A percentile compares a stretch with the other conserved stretches of the same genome.
phyloP scores from a whole-genome alignment of 225 moss, liverwort and hornwort species.

The Sphagnum tenellum region DNA sequence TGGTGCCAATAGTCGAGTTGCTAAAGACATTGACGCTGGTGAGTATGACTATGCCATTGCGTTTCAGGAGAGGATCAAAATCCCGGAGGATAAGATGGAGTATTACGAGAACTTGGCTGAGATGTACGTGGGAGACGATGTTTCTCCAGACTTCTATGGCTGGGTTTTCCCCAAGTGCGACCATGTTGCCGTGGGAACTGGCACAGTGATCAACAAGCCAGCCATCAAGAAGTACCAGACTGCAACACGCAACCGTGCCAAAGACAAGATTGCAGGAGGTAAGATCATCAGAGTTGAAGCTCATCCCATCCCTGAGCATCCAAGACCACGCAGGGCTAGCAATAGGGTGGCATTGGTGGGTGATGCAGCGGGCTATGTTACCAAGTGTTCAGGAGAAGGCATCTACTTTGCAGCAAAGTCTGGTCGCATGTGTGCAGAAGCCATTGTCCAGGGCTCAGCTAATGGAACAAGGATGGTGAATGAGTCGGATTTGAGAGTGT shows the following conservation, averaged over 20 bases:
- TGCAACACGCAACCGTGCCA: constrained; percentile 79
- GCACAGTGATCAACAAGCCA: constrained; percentile 99
- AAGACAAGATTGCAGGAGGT: constrained; percentile 93
- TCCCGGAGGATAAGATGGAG: constrained; percentile 90
- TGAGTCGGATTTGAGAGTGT: constrained; percentile 76
- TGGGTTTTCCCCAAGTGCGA: constrained; percentile 99
- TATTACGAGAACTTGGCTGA: constrained; percentile 97
- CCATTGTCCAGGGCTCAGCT: constrained; percentile 75
- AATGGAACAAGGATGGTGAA: constrained; percentile 77
- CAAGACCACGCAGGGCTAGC: constrained; percentile 67
- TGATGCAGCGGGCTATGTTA: constrained; percentile 94
- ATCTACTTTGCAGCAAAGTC: constrained; percentile 98
- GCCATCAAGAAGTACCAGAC: constrained; percentile 97
- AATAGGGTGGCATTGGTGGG: constrained; percentile 81
- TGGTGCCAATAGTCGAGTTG: constrained; percentile 88
- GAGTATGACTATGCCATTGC: constrained; percentile 99
- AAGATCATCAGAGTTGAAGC: constrained; percentile 96
- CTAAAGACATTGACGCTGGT: constrained; percentile 88
- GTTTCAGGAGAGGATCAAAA: constrained; percentile 86
- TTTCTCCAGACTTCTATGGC: constrained; percentile 86
- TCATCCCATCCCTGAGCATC: constrained; percentile 97
- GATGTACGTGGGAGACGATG: constrained; percentile 91
- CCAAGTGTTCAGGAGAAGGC: constrained; percentile 96
- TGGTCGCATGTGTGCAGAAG: constrained; percentile 95
- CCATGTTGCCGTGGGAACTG: constrained; percentile 88